phyloP scores from a whole-genome alignment of 768 basidiomycete genomes.

The Kwoniella bestiolae region DNA sequence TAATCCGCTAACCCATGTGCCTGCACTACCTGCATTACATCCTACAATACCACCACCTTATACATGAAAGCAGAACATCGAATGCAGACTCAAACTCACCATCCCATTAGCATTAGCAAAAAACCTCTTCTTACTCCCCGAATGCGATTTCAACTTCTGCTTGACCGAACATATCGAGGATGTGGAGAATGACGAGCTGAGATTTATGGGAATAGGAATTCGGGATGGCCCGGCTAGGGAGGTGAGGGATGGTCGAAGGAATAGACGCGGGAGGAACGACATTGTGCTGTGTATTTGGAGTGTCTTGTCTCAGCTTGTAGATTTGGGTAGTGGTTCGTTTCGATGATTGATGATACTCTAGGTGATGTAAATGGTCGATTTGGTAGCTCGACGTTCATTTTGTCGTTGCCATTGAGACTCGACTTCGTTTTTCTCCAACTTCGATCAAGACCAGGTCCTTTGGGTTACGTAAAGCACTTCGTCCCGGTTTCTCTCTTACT shows the following conservation, averaged over 20 bases:
- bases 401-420: not conserved
- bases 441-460: no score
- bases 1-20: no score
- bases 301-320: not conserved
- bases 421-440: not conserved
- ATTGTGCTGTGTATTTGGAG: constrained; percentile 12
- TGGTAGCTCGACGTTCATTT: not conserved
- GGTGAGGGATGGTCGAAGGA: constrained; percentile 18
- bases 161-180: constrained; percentile 35
- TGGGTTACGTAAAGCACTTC: not conserved
- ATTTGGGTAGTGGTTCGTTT: no score
- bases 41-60: no score
- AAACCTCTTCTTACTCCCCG: constrained; percentile 58
- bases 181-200: not conserved
- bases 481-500: not conserved
- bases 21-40: no score
- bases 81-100: constrained; percentile 22
- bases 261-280: constrained; percentile 23
- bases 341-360: not conserved
- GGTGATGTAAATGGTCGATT: no score
- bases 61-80: not conserved
- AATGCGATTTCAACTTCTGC: constrained; percentile 58
- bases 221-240: constrained; percentile 12
- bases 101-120: constrained; percentile 49
- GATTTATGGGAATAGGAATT: constrained; percentile 2